Percentiles rank a stretch among this genome's conserved stretches.
Conservation (phyloP, 495 filamentous ascomycete genomes). For the Podospora conica region DNA sequence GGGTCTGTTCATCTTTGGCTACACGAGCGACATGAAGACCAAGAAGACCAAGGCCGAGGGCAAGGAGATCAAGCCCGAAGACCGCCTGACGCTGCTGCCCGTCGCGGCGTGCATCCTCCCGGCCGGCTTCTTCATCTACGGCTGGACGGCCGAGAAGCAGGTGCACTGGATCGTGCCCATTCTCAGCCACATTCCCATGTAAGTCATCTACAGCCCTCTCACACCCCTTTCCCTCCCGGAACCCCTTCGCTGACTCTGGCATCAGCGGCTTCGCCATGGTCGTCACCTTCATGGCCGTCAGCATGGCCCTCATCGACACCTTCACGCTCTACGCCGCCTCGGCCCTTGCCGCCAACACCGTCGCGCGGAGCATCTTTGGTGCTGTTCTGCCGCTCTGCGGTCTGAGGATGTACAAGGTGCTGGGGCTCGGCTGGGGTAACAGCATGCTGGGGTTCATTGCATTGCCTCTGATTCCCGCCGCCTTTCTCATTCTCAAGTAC, state of each 20-base stretch:
- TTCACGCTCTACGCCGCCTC: conserved; percentile 58
- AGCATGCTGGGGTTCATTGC: conserved; percentile 50
- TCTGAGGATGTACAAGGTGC: conserved; percentile 42
- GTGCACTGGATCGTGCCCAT: conserved; percentile 51
- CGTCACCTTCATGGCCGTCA: conserved; percentile 42
- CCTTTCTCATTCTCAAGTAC: conserved; percentile 47
- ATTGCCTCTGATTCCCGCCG: conserved; percentile 44
- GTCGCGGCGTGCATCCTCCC: conserved; percentile 43
- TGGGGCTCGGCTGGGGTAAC: conserved; percentile 61
- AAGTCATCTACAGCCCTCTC: conserved; percentile 32
- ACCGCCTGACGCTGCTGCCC: conserved; percentile 22
- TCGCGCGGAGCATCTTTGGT: conserved; percentile 48
- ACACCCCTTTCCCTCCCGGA: conserved; percentile 40
- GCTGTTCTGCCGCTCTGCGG: conserved; percentile 55
- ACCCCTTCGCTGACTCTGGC: conserved; percentile 31
- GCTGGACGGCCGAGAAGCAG: conserved; percentile 35
- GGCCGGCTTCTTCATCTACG: conserved; percentile 46
- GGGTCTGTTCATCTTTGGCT: conserved; percentile 29
- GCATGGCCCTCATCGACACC: conserved; percentile 47
- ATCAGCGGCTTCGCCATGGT: conserved; percentile 35
- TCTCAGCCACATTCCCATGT: conserved; percentile 41
- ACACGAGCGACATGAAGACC: conserved; percentile 29
- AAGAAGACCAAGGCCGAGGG: conserved; percentile 27
- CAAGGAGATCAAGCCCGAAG: conserved; percentile 30
- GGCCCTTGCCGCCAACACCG: conserved; percentile 48